Base-by-base conservation (phyloP, 768 basidiomycete genomes). In the Pleurotus tuber-regium region DNA sequence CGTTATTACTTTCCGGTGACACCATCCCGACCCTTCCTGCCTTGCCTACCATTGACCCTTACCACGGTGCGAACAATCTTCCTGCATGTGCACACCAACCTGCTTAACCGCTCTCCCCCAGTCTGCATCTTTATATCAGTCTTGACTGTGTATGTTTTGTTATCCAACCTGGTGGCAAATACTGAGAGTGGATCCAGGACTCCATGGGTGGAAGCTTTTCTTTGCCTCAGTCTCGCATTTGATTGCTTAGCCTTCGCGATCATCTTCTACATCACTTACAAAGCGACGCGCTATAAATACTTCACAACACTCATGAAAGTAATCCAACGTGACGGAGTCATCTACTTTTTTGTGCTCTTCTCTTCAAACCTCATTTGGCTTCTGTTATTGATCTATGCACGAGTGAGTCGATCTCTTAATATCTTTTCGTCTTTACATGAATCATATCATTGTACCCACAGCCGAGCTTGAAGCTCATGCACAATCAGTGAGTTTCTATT, bases 261-360 rank as follows among this genome's bases (percentile, higher is more conserved):
- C 4, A 59, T 61, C 7, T 23, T 59, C 16, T 31, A 21, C 16
- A 46, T 29, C 36, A 38, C 21, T 24, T 38, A 24, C 6, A 24
- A 18, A 43, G 19, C 41, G 4, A 16, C 23, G 14, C 48, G 26
- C 31, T 42, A 10, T 1, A 36, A 30, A 8, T 40, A 52, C 42
- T 9, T 47, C 4, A 30, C 24, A 4, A 42, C 19, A 14, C 25
- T 59, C 7, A 1, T 59, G 5, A 4, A 50, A 3, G 42, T 57
- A 11, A 53, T 59, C 16, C 52, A 53, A 26, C 54, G 56, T 2
- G 60, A 61, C n/a, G 60, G 60, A 1, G 29, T 57, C 4, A 10
- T 61, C 8, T 61, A 59, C 25, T 61, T 61, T 44, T 55, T 59
- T 8, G 56, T 59, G 12, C 52, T 61, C 6, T 61, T 61, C 18